Conservation (phyloP, 1,139 yeast genomes). For the Debaryomyces udenii region DNA sequence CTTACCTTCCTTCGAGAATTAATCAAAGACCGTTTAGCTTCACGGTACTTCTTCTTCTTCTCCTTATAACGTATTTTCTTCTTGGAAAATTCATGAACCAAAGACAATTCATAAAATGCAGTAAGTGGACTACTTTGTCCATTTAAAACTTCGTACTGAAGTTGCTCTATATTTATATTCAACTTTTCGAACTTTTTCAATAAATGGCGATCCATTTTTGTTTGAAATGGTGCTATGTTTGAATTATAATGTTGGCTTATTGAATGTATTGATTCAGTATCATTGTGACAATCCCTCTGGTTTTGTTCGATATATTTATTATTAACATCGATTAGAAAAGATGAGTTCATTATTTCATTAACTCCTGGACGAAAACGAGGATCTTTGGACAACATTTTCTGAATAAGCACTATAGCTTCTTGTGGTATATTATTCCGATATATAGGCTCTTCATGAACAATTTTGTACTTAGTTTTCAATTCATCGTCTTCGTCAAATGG, state of each 20-base stretch:
- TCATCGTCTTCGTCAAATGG: constrained; percentile 91
- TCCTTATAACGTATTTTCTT: constrained; percentile 37
- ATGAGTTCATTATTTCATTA: constrained; percentile 61
- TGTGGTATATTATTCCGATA: constrained; percentile 49
- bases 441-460: constrained; percentile 66
- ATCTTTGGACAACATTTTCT: constrained; percentile 62
- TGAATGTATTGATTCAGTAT: constrained; percentile 43
- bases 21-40: constrained; percentile 44
- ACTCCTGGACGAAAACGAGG: constrained; percentile 65
- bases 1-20: constrained; percentile 56
- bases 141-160: constrained; percentile 62
- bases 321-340: constrained; percentile 55
- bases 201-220: constrained; percentile 66
- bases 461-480: constrained; percentile 57
- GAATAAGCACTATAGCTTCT: constrained; percentile 54
- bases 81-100: constrained; percentile 59
- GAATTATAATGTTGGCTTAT: constrained; percentile 45
- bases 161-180: constrained; percentile 66
- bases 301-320: constrained; percentile 27
- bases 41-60: constrained; percentile 43
- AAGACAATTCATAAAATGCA: constrained; percentile 80
- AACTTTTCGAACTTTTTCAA: constrained; percentile 65
- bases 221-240: constrained; percentile 49
- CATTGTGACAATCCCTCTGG: constrained; percentile 20
- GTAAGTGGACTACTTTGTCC: constrained; percentile 75